Evolutionary conservation across 2,329 filamentous ascomycete genomes (phyloP).

Genomic region (Hyphodiscus sp.): DNA sequence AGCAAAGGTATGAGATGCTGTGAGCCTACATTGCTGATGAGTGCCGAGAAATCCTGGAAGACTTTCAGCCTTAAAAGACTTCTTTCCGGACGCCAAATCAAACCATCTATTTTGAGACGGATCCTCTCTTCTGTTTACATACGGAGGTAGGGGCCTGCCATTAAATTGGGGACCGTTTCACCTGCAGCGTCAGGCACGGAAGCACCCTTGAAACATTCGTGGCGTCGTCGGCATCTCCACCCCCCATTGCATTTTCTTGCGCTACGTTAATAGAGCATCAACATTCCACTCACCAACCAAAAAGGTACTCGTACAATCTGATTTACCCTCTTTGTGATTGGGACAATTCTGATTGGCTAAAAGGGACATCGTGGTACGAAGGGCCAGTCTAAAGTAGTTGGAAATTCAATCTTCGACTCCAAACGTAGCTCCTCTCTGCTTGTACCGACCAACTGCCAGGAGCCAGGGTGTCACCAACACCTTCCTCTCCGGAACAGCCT

Average conservation of each 20-base stretch:
- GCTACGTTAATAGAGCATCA: not conserved
- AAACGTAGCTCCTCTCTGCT: not conserved
- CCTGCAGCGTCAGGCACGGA: not conserved
- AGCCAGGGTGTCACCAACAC: slow-evolving; percentile 3
- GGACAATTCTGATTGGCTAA: not conserved
- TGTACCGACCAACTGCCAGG: not conserved
- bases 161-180: not conserved
- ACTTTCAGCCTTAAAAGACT: not conserved
- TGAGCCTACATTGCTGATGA: no score
- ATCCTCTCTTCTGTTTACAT: not conserved
- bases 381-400: not conserved
- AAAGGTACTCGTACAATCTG: not conserved
- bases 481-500: not conserved
- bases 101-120: not conserved
- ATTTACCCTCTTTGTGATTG: not conserved
- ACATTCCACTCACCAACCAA: no score
- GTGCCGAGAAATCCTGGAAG: no score
- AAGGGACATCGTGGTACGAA: not conserved
- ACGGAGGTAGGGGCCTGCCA: not conserved
- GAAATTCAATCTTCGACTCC: not conserved
- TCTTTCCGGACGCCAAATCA: not conserved
- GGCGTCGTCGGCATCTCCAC: no score
- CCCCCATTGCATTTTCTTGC: no score
- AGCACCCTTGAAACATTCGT: not conserved
- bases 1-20: no score